Evolutionary conservation across 495 filamentous ascomycete species (phyloP).

Genomic region (Tuber melanosporum): DNA sequence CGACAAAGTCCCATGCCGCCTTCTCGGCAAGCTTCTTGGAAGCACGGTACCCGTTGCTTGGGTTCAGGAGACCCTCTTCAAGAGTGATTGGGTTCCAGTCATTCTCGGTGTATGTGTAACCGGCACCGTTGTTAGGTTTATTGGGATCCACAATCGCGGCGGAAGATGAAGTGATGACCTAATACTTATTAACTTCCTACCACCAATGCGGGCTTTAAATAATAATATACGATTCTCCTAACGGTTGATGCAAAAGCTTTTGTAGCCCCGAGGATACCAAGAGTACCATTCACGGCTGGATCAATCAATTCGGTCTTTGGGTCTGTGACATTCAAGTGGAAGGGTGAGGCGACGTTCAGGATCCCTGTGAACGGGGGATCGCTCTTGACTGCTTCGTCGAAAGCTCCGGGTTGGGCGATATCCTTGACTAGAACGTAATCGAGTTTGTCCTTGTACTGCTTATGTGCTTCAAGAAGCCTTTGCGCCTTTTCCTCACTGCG

Average conservation of each 20-base stretch:
- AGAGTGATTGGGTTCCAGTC: slow-evolving; percentile 81
- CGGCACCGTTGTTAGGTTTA: slow-evolving; percentile 36
- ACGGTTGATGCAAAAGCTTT: slow-evolving; percentile 68
- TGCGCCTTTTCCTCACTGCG: slow-evolving; percentile 71
- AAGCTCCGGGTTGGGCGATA: slow-evolving; percentile 67
- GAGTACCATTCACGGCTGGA: slow-evolving; percentile 80
- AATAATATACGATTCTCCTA: slow-evolving; percentile 55
- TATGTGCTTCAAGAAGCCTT: slow-evolving; percentile 63
- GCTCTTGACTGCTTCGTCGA: slow-evolving; percentile 69
- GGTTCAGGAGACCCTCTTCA: slow-evolving; percentile 56
- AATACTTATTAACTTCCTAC: slow-evolving; percentile 5
- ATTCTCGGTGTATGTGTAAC: slow-evolving; percentile 38
- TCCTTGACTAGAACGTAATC: slow-evolving; percentile 74
- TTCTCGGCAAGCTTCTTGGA: slow-evolving; percentile 60
- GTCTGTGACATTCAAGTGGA: slow-evolving; percentile 60
- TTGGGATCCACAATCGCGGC: slow-evolving; percentile 61
- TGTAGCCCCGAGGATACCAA: slow-evolving; percentile 67
- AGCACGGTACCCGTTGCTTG: slow-evolving; percentile 59
- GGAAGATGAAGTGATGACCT: slow-evolving; percentile 74
- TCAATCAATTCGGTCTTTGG: slow-evolving; percentile 75
- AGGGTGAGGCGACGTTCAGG: slow-evolving; percentile 81
- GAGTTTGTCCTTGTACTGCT: slow-evolving; percentile 57
- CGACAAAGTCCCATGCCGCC: slow-evolving; percentile 75
- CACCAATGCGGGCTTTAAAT: slow-evolving; percentile 8
- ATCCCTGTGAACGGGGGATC: slow-evolving; percentile 75